Conservation (phyloP, 2,329 filamentous ascomycete species). For the Apiospora sp. region DNA sequence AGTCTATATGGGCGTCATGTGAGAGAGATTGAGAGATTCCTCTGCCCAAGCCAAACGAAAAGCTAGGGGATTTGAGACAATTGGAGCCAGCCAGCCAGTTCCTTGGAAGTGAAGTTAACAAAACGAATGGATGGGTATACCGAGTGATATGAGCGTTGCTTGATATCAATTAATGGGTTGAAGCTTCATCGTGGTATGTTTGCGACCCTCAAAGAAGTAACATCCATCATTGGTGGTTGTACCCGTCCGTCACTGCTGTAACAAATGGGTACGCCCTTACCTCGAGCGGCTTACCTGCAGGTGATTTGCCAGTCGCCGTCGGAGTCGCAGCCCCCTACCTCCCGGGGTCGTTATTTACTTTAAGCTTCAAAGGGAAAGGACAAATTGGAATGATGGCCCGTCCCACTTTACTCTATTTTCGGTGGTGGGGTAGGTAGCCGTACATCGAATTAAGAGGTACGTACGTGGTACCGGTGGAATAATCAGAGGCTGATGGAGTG, state of each 20-base stretch:
- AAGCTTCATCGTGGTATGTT: not conserved
- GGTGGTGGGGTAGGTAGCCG: slow-evolving; percentile 3
- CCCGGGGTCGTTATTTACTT: slow-evolving; percentile 7
- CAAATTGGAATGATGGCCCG: slow-evolving; percentile 12
- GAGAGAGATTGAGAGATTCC: not conserved
- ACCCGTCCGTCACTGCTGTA: slow-evolving; percentile 5
- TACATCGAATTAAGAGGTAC: not conserved
- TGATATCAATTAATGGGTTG: not conserved
- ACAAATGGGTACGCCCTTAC: not conserved
- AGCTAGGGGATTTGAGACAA: slow-evolving; percentile 11
- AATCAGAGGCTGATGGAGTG: not conserved
- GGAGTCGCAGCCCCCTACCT: slow-evolving; percentile 2
- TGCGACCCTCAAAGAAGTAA: not conserved
- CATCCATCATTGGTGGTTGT: not conserved
- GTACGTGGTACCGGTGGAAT: not conserved
- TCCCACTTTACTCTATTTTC: slow-evolving; percentile 18
- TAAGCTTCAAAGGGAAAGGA: slow-evolving; percentile 15
- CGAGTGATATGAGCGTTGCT: not conserved
- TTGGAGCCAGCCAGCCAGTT: not conserved
- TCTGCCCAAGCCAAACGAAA: not conserved
- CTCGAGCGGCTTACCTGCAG: not conserved
- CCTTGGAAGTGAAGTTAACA: not conserved
- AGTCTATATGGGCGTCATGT: slow-evolving; percentile 8
- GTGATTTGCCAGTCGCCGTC: slow-evolving; percentile 14
- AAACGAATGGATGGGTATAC: not conserved